phyloP scores from a whole-genome alignment of 2,329 filamentous ascomycete genomes.

The Ceratocystis colombiana region DNA sequence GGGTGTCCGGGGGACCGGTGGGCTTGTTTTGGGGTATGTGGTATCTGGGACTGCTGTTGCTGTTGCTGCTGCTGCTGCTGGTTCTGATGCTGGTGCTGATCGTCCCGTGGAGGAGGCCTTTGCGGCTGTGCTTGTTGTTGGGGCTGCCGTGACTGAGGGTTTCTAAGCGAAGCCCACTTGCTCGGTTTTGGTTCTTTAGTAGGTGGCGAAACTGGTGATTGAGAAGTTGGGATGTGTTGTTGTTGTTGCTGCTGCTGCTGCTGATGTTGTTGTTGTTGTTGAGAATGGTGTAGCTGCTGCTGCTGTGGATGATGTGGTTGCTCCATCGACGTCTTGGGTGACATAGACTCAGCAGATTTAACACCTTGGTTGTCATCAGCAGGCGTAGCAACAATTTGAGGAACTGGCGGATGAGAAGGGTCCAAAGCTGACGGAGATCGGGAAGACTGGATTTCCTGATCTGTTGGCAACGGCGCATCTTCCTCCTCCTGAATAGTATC shows the following conservation, averaged over 20 bases:
- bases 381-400: conserved; percentile 57
- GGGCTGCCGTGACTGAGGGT: conserved; percentile 17
- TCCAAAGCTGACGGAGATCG: conserved; percentile 24
- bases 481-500: conserved; percentile 12
- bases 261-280: not conserved
- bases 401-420: conserved; percentile 35
- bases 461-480: not conserved
- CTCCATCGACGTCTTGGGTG: not conserved
- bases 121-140: conserved; percentile 24
- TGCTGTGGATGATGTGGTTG: not conserved
- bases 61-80: conserved; percentile 29
- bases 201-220: conserved; percentile 23
- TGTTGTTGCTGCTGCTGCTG: conserved; percentile 17
- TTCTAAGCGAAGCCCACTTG: conserved; percentile 17
- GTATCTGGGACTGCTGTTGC: not conserved
- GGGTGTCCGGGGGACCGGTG: conserved; percentile 33
- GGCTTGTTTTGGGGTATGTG: not conserved
- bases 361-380: conserved; percentile 31
- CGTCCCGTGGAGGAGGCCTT: conserved; percentile 10
- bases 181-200: conserved; percentile 13
- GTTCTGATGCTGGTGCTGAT: conserved; percentile 13
- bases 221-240: not conserved
- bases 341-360: not conserved
- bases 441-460: conserved; percentile 5
- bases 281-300: not conserved